These are phyloP conservation scores for Elsinoe batatas DNA, from an alignment of 2,329 filamentous ascomycete genomes.

Conservation along the genomic window DNA sequence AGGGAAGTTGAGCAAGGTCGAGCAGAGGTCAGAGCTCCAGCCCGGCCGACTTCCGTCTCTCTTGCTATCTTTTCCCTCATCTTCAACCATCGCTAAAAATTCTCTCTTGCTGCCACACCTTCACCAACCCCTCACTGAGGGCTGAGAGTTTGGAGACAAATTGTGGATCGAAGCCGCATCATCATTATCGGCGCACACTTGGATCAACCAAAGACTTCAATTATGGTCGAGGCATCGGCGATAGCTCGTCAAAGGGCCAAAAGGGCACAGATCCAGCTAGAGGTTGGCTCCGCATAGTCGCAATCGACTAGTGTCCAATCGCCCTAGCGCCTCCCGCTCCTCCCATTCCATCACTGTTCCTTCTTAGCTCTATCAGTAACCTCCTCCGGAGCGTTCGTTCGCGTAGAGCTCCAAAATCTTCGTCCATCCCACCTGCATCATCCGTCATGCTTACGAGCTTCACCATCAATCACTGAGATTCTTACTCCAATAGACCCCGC, in stretches of 20 bases:
- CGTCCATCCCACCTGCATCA: background rate
- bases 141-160: background rate
- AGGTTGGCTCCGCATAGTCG: conserved; percentile 4
- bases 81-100: background rate
- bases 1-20: background rate
- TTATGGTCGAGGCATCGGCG: conserved; percentile 3
- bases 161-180: conserved; percentile 1
- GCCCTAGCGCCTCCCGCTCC: conserved; percentile 9
- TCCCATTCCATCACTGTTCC: conserved; percentile 4
- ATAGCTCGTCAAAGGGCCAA: conserved; percentile 8
- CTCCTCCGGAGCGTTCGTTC: background rate
- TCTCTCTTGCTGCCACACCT: background rate
- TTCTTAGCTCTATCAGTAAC: conserved; percentile 8
- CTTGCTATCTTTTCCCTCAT: background rate
- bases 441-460: conserved; percentile 9
- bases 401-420: background rate
- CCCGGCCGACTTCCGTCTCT: conserved; percentile 5
- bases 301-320: conserved; percentile 6
- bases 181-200: background rate
- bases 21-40: conserved; percentile 2
- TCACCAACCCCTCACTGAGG: background rate
- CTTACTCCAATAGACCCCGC: too few relatives aligned
- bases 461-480: background rate
- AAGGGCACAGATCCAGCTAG: background rate
- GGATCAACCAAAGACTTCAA: background rate